phyloP scores from a whole-genome alignment of 768 basidiomycete genomes.

The Coprinopsis sp. region DNA sequence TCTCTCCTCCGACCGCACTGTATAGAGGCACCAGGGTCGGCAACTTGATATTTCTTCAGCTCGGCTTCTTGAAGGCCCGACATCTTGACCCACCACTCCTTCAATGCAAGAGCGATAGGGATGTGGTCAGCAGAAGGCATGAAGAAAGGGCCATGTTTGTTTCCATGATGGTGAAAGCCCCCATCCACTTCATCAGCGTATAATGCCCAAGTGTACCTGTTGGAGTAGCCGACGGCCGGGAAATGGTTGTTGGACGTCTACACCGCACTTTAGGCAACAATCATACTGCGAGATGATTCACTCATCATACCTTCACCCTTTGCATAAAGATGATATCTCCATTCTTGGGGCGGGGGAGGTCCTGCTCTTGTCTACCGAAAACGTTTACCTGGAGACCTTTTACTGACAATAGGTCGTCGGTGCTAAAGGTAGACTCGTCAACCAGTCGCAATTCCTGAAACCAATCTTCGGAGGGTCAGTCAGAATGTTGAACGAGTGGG shows the following conservation, averaged over 20 bases:
- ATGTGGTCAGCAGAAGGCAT: background rate
- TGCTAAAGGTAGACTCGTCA: constrained; percentile 44
- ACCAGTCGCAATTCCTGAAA: constrained; percentile 39
- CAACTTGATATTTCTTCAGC: constrained; percentile 6
- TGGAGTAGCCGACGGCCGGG: background rate
- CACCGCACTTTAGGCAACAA: too few relatives aligned
- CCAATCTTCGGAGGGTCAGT: constrained; percentile 38
- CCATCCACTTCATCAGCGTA: background rate
- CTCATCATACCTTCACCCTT: constrained; percentile 40
- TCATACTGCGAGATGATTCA: background rate
- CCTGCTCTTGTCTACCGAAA: constrained; percentile 46
- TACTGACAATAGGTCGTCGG: constrained; percentile 17
- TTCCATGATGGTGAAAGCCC: background rate
- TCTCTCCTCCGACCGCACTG: constrained; percentile 20
- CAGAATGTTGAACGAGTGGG: background rate
- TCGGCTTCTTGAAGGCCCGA: constrained; percentile 14
- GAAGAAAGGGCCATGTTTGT: background rate
- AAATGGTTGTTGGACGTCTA: background rate
- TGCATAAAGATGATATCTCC: constrained; percentile 51
- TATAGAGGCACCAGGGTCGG: background rate
- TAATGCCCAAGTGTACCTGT: background rate
- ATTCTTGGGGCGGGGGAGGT: constrained; percentile 44
- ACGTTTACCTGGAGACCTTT: constrained; percentile 39
- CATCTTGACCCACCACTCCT: background rate
- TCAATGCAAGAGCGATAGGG: background rate